Conservation (phyloP, 495 filamentous ascomycete genomes). For the Aspergillus mulundensis region DNA sequence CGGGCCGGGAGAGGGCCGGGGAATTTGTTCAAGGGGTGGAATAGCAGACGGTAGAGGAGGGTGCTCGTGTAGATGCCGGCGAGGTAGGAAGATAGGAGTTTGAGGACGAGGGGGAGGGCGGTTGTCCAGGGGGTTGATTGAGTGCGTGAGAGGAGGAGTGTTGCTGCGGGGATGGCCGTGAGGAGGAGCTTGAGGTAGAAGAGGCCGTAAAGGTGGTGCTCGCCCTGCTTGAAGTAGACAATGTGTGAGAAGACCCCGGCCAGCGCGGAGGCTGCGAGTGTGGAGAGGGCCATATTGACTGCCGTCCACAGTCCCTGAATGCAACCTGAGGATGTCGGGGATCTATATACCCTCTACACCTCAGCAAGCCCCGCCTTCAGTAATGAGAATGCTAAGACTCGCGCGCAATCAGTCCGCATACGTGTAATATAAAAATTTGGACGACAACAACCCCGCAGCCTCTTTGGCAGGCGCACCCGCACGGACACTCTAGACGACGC, state of each 20-base stretch:
- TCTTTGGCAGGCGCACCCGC: too few relatives aligned
- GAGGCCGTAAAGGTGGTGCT: not conserved
- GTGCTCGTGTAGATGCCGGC: slow-evolving; percentile 1
- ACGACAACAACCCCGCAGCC: too few relatives aligned
- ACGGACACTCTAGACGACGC: too few relatives aligned
- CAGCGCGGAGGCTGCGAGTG: not conserved
- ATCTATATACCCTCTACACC: too few relatives aligned
- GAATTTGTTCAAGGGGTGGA: slow-evolving; percentile 5
- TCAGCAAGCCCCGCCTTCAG: too few relatives aligned
- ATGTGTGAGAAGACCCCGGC: not conserved
- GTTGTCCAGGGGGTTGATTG: not conserved
- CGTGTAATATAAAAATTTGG: too few relatives aligned
- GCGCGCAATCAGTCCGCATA: too few relatives aligned
- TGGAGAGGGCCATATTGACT: not conserved
- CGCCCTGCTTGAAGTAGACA: not conserved
- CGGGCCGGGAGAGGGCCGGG: slow-evolving; percentile 5
- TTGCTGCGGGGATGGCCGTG: not conserved
- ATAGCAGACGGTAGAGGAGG: not conserved
- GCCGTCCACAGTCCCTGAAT: not conserved
- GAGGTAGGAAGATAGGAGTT: not conserved
- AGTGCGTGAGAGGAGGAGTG: not conserved
- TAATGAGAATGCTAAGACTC: too few relatives aligned
- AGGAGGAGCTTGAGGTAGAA: not conserved
- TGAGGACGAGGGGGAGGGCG: not conserved
- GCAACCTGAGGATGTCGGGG: not conserved